Base-by-base conservation (phyloP, 441 rosid genomes). In the Theobroma grandiflorum region DNA sequence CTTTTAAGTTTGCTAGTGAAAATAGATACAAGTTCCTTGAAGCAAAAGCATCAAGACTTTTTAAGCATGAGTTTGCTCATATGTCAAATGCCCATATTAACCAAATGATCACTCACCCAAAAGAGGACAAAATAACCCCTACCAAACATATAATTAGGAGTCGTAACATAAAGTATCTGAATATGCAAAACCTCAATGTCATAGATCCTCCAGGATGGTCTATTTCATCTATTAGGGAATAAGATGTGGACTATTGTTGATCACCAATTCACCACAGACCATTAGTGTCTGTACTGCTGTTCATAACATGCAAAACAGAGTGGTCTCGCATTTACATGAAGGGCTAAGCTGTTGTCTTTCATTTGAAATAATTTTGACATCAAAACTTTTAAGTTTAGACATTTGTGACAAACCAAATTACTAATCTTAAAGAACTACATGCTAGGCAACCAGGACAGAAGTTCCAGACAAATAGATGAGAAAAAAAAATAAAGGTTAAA, bases 401-500 rank as follows among this genome's bases (percentile, higher is more conserved):
- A 15, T 18, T 31, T 69, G 6, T 22, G 57, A 69, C n/a, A 2
- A 26, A 69, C 2, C 16, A 20, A 68, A 12, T 26, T 31, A 6
- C 20, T 50, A 31, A 59, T 65, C 49, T 71, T 77, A 59, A 68
- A 18, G 16, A 69, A 59, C 63, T 59, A 75, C 50, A 52, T 20
- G 33, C 40, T 26, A 42, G 72, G 40, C 38, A 80, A 78, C 15
- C 55, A 53, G 57, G 26, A 55, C 11, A 38, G 31, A 22, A 82
- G 18, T 63, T 61, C 15, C 74, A 76, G 15, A 78, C 16, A 33
- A 45, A n/a, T 40, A 64, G 26, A 43, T 67, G 16, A 64, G 43
- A 43, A 45, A 81, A 37, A 68, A n/a, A 61, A 31, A 72, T 38
- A 80, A 81, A 26, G 31, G 76, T 45, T 59, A 59, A 69, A 37